These are phyloP conservation scores for Clarireedia hainanense DNA, from an alignment of 2,329 filamentous ascomycete genomes.

Conservation along the genomic window DNA sequence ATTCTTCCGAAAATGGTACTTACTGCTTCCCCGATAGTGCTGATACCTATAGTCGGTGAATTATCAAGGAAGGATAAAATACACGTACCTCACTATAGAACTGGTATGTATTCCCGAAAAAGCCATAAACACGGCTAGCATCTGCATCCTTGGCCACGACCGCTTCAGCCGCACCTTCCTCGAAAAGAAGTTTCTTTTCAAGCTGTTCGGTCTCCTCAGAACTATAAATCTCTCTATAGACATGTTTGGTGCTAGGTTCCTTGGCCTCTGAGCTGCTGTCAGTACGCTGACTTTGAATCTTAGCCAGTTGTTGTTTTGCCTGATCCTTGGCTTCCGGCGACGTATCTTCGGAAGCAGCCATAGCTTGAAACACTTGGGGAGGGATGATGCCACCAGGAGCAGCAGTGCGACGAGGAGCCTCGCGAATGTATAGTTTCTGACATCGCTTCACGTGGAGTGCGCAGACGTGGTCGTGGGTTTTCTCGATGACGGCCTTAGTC, in stretches of 20 bases:
- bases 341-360: background rate
- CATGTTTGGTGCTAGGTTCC: background rate
- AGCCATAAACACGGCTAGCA: conserved; percentile 43
- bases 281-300: background rate
- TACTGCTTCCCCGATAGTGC: too few relatives aligned
- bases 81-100: conserved; percentile 37
- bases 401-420: background rate
- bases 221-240: background rate
- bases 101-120: conserved; percentile 40
- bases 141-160: conserved; percentile 19
- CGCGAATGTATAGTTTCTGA: background rate
- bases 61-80: background rate
- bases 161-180: conserved; percentile 4
- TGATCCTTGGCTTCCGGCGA: background rate
- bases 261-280: background rate
- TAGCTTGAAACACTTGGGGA: background rate
- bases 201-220: conserved; percentile 11
- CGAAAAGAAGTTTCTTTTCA: conserved; percentile 11
- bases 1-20: background rate
- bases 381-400: background rate
- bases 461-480: background rate
- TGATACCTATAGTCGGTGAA: background rate
- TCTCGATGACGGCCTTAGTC: background rate
- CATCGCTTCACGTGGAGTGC: background rate
- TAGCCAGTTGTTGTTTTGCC: background rate